Base-by-base conservation (phyloP, 371 early-diverging fungal species). In the Rhizomucor pusillus region DNA sequence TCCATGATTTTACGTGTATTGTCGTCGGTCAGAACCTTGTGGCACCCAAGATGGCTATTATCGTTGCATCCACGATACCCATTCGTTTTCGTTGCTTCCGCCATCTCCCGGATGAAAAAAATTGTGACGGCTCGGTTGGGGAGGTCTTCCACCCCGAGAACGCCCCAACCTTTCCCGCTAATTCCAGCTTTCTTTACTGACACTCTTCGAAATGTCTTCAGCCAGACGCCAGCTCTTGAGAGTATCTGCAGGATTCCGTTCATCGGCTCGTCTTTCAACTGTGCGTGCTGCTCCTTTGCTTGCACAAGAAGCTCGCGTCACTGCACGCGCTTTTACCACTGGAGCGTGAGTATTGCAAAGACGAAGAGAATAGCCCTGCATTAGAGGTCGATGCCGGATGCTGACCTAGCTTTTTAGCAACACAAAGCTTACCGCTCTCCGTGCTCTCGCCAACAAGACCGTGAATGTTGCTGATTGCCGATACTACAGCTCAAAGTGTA, bases 401-500 rank as follows among this genome's bases (percentile, higher is more conserved):
- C 13, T 36, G 19, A 22, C 20, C 35, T 35, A 16, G 39, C 36
- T 29, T 46, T 46, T 3, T 65, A 77, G 77, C 59, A 60, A 71
- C 47, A 57, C 67, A 52, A 72, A 66, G 53, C 73, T 75, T 40
- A 58, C 63, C 59, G 79, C 79, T 58, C 71, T 78, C 20, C 79
- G 79, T 54, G 66, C 80, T 52, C 58, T 70, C 43, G 71, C 50
- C 50, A 58, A 69, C 56, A 29, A 29, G 29, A 44, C 66, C 43
- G 47, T 57, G 44, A 49, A 41, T 34, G 34, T 37, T 39, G 35
- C 19, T 39, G 72, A 77, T 52, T 75, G 67, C 50, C 51, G 73
- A 56, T 65, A 71, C 66, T 84, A 84, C 65, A 84, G 84, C 69
- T 76, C 84, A 55, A 76, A 81, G 66, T 75, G 84, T 84, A 79